Conservation (phyloP, 164 flowering plant genomes). For the Euptelea pleiosperma region DNA sequence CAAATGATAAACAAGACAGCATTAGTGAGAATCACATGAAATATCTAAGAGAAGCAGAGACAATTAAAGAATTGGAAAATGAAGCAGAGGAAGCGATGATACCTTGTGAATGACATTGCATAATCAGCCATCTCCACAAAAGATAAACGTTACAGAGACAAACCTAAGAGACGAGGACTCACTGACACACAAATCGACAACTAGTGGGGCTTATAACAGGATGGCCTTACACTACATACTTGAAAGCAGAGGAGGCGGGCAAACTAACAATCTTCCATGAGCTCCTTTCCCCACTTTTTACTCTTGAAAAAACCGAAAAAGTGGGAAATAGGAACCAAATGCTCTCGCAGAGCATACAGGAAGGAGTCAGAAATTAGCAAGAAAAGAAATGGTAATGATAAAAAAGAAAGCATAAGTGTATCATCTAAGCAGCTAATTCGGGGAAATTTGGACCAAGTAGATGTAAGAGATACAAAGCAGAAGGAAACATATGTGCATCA, state of each 20-base stretch:
- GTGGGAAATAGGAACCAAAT: slow-evolving; percentile 25
- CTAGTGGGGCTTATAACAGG: slow-evolving; percentile 10
- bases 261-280: slow-evolving; percentile 12
- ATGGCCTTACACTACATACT: slow-evolving; percentile 7
- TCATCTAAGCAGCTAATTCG: slow-evolving; percentile 9
- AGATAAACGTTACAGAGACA: slow-evolving; percentile 1
- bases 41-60: not conserved
- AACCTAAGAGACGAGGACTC: not conserved
- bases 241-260: slow-evolving; percentile 19
- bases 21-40: not conserved
- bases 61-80: not conserved
- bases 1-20: not conserved
- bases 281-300: slow-evolving; percentile 41
- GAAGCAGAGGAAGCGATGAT: not conserved
- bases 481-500: not conserved
- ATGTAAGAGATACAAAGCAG: slow-evolving; percentile 3
- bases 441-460: slow-evolving; percentile 8
- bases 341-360: slow-evolving; percentile 16
- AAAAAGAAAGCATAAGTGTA: slow-evolving; percentile 5
- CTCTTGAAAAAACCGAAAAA: slow-evolving; percentile 41
- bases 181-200: slow-evolving; percentile 8
- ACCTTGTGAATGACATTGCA: slow-evolving; percentile 27
- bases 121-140: slow-evolving; percentile 29
- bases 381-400: slow-evolving; percentile 10
- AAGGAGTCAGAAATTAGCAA: slow-evolving; percentile 18